Conservation (phyloP, 2,329 filamentous ascomycete genomes). For the Neonectria coccinea region DNA sequence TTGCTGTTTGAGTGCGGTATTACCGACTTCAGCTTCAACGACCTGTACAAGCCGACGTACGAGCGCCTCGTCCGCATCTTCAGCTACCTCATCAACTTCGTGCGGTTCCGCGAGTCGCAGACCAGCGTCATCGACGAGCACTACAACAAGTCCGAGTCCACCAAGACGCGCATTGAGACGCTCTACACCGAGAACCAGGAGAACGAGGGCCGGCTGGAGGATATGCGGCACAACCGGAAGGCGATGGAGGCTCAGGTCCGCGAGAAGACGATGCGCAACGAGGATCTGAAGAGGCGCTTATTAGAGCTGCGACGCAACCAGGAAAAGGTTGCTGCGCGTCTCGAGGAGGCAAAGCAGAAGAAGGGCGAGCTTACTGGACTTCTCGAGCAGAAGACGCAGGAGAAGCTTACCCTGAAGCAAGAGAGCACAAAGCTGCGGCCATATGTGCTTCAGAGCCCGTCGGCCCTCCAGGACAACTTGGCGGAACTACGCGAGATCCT, state of each 20-base stretch:
- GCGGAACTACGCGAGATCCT: constrained; percentile 85
- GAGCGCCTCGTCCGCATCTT: constrained; percentile 94
- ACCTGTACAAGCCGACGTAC: constrained; percentile 91
- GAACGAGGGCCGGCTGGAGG: constrained; percentile 81
- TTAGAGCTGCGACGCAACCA: constrained; percentile 85
- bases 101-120: constrained; percentile 94
- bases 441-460: constrained; percentile 91
- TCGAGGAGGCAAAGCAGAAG: constrained; percentile 85
- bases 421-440: constrained; percentile 91
- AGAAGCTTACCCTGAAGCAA: constrained; percentile 78
- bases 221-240: constrained; percentile 83
- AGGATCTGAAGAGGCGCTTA: constrained; percentile 85
- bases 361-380: constrained; percentile 80
- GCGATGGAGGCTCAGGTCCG: constrained; percentile 84
- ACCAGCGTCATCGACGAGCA: constrained; percentile 90
- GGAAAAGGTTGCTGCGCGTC: constrained; percentile 82
- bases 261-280: constrained; percentile 87
- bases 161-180: constrained; percentile 87
- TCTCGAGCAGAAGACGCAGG: constrained; percentile 78
- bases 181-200: constrained; percentile 89
- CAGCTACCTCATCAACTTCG: constrained; percentile 98
- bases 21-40: constrained; percentile 91
- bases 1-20: constrained; percentile 90
- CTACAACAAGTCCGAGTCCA: constrained; percentile 89
- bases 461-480: constrained; percentile 82